Base-by-base conservation (phyloP, 192 early-diverging fungal genomes). In the Helicostylum pulchrum region DNA sequence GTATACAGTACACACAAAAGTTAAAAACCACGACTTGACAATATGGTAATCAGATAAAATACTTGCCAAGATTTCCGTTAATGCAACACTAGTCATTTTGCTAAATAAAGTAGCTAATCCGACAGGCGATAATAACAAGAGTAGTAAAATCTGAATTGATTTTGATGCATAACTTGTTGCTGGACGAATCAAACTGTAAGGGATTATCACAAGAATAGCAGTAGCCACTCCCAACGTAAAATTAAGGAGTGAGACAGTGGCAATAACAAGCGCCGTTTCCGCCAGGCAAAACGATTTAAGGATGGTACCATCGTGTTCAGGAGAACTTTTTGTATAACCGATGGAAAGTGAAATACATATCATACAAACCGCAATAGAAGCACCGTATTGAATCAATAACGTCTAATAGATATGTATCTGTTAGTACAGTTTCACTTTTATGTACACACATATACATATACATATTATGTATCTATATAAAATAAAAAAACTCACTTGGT, bases 231-330 rank as follows among this genome's bases (percentile, higher is more conserved):
- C 88, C 55, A 90, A 60, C 67, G 86, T 89, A 67, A 90, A 88
- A 70, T 92, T 92, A 44, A 90, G 77, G 4, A 87, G 78, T 0
- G 88, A 87, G 3, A 90, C 71, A 7, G 83, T 85, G 2, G 87
- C 84, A 23, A 89, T 79, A 3, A 79, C 58, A 48, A 87, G 71
- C 1, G 86, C 87, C 12, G 85, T 78, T 56, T 85, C 66, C 0
- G 83, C 80, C 2, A 75, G 56, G 32, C 77, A 76, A 26, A 78
- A 67, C 31, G 78, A 83, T 62, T 83, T 87, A 51, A 84, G 77
- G 51, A 85, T 77, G 2, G 80, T 65, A 50, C 83, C 82, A 61
- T 84, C 83, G n/a, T 83, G 64, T 3, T 83, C 76, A 23, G 85
- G 26, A 68, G 10, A 71, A 15, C 15, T 70, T 72, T 4, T 59